Evolutionary conservation across 75 land plant species (phyloP).

Genomic region (Sequoiadendron giganteum): DNA sequence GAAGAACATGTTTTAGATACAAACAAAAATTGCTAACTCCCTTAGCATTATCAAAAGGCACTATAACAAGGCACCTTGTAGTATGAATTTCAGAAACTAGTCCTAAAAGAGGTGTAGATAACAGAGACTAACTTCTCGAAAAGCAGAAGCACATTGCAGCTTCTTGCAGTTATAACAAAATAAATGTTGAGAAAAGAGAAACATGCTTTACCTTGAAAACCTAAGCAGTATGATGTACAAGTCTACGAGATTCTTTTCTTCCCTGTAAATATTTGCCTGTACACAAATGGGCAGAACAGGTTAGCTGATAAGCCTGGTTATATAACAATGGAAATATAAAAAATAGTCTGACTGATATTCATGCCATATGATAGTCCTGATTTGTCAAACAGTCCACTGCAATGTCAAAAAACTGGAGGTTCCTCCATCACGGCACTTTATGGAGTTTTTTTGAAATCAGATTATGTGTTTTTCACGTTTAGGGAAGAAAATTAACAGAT

Average conservation of each 20-base stretch:
- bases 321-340: not conserved
- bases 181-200: not conserved
- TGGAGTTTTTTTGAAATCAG: not conserved
- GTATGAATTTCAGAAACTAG: not conserved
- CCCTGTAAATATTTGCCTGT: constrained; percentile 87
- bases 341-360: not conserved
- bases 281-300: constrained; percentile 7
- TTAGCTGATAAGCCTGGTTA: not conserved
- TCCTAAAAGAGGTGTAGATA: not conserved
- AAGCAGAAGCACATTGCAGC: not conserved
- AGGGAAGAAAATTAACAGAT: not conserved
- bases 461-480: not conserved
- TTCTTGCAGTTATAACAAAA: not conserved
- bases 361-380: not conserved
- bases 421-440: not conserved
- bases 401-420: not conserved
- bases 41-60: not conserved
- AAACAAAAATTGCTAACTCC: not conserved
- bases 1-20: not conserved
- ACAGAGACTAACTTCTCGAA: not conserved
- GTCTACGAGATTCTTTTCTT: constrained; percentile 80
- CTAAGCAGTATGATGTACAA: constrained; percentile 86
- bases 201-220: constrained; percentile 70
- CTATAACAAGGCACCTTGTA: not conserved
- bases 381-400: not conserved